Evolutionary conservation across 2,329 filamentous ascomycete species (phyloP).

Genomic region (Cucurbitaria berberidis): DNA sequence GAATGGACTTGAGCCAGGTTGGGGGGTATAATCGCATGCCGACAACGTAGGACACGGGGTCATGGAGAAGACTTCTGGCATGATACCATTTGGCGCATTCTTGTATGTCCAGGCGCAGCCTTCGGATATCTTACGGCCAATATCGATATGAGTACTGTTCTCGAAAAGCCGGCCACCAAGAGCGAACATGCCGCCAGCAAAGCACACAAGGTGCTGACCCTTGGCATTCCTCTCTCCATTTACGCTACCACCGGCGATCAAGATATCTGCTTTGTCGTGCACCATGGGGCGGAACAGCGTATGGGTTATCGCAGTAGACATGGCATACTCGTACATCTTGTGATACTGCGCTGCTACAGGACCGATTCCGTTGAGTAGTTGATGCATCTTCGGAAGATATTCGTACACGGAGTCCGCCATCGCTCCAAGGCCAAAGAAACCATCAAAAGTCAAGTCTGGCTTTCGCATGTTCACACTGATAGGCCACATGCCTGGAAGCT

Average conservation of each 20-base stretch:
- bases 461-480: conserved; percentile 50
- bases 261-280: conserved; percentile 53
- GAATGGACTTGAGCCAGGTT: conserved; percentile 47
- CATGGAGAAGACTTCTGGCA: conserved; percentile 63
- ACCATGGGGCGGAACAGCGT: conserved; percentile 59
- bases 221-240: conserved; percentile 50
- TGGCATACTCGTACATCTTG: conserved; percentile 62
- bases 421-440: conserved; percentile 38
- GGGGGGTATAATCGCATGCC: conserved; percentile 48
- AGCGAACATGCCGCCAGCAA: conserved; percentile 67
- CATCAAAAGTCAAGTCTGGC: conserved; percentile 50
- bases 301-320: conserved; percentile 51
- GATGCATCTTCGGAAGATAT: conserved; percentile 55
- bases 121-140: conserved; percentile 63
- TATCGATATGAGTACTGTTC: conserved; percentile 58
- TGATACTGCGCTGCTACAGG: conserved; percentile 56
- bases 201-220: conserved; percentile 65
- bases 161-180: conserved; percentile 64
- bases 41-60: conserved; percentile 51
- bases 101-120: conserved; percentile 68
- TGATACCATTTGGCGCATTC: conserved; percentile 62
- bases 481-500: conserved; percentile 57
- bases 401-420: conserved; percentile 47
- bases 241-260: conserved; percentile 53
- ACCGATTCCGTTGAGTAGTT: conserved; percentile 53